phyloP scores from a whole-genome alignment of 345 rosid genomes.

The Sonneratia caseolaris region DNA sequence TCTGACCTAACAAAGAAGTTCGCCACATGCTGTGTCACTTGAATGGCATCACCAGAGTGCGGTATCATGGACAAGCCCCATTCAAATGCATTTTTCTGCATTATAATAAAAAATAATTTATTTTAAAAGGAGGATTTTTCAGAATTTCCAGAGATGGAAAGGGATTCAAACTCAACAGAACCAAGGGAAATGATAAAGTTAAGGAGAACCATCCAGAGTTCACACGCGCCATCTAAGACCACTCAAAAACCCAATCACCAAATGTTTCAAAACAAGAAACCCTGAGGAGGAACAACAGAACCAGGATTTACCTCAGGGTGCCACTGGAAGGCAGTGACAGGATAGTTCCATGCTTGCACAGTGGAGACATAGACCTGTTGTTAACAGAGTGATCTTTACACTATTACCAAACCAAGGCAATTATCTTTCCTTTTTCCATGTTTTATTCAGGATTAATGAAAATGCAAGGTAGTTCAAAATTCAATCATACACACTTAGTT shows the following conservation, averaged over 20 bases:
- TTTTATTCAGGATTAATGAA: too few species aligned
- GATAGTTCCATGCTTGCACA: constrained; percentile 58
- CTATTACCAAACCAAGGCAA: not conserved
- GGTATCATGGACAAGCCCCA: constrained; percentile 78
- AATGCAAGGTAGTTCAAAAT: not conserved
- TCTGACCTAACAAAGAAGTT: constrained; percentile 69
- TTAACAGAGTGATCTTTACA: not conserved
- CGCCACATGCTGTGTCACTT: constrained; percentile 76
- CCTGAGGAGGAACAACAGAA: constrained; percentile 2
- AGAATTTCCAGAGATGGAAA: not conserved
- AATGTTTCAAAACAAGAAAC: too few species aligned
- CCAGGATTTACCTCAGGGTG: constrained; percentile 71
- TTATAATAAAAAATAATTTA: not conserved
- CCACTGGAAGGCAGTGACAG: constrained; percentile 89
- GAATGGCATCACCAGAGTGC: constrained; percentile 80
- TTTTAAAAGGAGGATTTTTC: too few species aligned
- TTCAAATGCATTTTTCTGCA: constrained; percentile 94
- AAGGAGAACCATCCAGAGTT: not conserved
- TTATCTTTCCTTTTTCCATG: not conserved
- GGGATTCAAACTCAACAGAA: too few species aligned
- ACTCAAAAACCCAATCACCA: too few species aligned
- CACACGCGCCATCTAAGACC: not conserved
- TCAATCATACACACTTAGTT: not conserved
- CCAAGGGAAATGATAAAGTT: too few species aligned
- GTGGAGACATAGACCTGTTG: constrained; percentile 81